A percentile compares a stretch with the other conserved stretches of the same genome.
These are phyloP conservation scores for Vaccinium corymbosum DNA, from an alignment of 148 eudicot species.

Conservation along the genomic window DNA sequence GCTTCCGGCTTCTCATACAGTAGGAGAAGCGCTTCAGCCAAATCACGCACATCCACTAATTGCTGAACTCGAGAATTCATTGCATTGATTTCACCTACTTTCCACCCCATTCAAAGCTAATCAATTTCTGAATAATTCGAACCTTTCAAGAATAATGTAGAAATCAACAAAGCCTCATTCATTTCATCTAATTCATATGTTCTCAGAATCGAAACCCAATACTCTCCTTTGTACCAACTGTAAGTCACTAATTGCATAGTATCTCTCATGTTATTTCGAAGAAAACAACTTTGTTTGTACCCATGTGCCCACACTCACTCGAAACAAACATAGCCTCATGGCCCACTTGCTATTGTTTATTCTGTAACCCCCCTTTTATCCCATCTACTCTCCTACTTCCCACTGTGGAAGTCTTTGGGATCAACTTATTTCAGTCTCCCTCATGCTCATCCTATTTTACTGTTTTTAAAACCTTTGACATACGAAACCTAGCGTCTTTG, in stretches of 20 bases:
- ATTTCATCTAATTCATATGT: not conserved
- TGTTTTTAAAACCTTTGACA: not conserved
- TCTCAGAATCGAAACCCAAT: not conserved
- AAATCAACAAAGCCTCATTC: not conserved
- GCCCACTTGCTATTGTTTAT: not conserved
- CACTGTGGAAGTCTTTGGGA: not conserved
- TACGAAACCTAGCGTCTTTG: not conserved
- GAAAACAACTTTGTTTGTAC: not conserved
- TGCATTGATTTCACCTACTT: not conserved
- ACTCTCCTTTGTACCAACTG: not conserved
- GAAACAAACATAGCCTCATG: not conserved
- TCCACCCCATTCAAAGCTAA: not conserved
- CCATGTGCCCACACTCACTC: not conserved
- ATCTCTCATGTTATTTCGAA: not conserved
- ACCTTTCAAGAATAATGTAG: not conserved
- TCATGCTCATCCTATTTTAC: not conserved
- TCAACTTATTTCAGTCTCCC: not conserved
- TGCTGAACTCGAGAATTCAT: not conserved
- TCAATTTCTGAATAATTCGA: not conserved
- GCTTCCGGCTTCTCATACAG: conserved; percentile 20
- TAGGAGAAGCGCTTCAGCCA: conserved; percentile 10
- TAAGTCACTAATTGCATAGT: not conserved
- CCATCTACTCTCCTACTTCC: not conserved
- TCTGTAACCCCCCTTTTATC: not conserved
- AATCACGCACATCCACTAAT: not conserved